A percentile compares a stretch with the other conserved stretches of the same genome.
phyloP scores from a whole-genome alignment of 2,329 filamentous ascomycete species.

The Keithomyces neogunnii region DNA sequence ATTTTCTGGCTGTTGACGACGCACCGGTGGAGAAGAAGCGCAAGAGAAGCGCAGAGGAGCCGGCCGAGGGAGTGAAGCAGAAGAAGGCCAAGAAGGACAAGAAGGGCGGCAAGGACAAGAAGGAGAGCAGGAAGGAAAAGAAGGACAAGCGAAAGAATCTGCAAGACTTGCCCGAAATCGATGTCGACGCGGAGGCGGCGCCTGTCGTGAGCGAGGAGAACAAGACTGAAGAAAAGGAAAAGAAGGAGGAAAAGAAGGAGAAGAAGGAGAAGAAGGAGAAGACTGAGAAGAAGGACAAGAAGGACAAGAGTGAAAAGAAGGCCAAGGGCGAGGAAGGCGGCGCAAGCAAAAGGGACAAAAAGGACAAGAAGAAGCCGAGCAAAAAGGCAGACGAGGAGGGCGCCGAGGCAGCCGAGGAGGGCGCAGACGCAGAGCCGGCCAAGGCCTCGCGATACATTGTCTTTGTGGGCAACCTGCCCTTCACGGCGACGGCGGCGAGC shows the following conservation, averaged over 20 bases:
- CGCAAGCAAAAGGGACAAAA: too few relatives aligned
- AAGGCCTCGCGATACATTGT: constrained; percentile 21
- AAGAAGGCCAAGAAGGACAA: constrained; percentile 25
- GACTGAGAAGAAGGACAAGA: constrained; percentile 13
- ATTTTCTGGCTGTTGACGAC: constrained; percentile 12
- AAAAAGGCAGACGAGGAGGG: constrained; percentile 17
- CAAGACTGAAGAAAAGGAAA: constrained; percentile 16
- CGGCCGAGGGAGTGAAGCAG: constrained; percentile 8
- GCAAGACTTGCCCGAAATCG: constrained; percentile 26
- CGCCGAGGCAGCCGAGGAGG: constrained; percentile 9
- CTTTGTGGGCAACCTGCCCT: constrained; percentile 72
- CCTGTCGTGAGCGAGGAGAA: constrained; percentile 5
- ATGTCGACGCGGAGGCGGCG: constrained; percentile 15
- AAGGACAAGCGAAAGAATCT: constrained; percentile 32
- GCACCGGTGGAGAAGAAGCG: constrained; percentile 25
- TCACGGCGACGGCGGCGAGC: constrained; percentile 61
- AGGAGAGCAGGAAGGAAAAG: constrained; percentile 29
- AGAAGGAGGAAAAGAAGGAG: constrained; percentile 18
- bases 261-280: not conserved
- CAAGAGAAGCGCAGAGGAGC: constrained; percentile 7
- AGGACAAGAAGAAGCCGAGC: constrained; percentile 25
- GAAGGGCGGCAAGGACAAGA: constrained; percentile 22
- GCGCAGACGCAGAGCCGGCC: constrained; percentile 1
- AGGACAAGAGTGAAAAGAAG: constrained; percentile 10
- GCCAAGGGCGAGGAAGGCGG: not conserved